Evolutionary conservation across 2,329 filamentous ascomycete genomes (phyloP), one percentile per base, ranked within the genome.

Genomic region (Rhexocercosporidium sp.): DNA sequence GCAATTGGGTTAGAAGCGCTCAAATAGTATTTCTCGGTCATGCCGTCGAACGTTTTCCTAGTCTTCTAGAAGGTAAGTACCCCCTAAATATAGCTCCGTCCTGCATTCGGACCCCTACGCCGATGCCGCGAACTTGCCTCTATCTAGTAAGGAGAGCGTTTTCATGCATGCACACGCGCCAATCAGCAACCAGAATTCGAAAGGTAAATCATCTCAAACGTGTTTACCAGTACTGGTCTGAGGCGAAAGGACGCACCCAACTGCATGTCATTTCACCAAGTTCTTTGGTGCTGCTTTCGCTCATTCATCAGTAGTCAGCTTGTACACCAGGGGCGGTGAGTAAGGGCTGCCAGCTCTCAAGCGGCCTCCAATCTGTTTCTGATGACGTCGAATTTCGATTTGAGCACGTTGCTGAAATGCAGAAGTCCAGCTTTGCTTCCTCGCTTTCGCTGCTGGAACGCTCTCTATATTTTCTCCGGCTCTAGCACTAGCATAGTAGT

Each of bases 31-130:
- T 31, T 22, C 25, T 47, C 41, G 57, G 57, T 60, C 39, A 47
- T 29, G 34, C 49, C 62, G 49, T 29, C 16, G 62, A 64, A 64
- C 22, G 11, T 27, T 41, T 59, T 65, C 34, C 39, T 46, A 65
- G 41, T 41, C 44, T 68, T 68, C 66, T 65, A 59, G 66, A 65
- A 68, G 59, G 59, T 18, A 51, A 41, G 27, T 41, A 37, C 34
- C 62, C 62, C 39, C 66, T 61, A 67, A 62, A 65, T 54, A 67
- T 67, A 60, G 54, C 61, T 53, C 60, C 54, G 54, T 47, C n/a
- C 34, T 41, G 51, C 49, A 44, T 25, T 37, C 31, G 25, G 39
- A 31, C 34, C 44, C 16, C 25, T 37, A 27, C 41, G n/a, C 44
- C 7, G 34, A 44, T 20, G 51, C 53, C 34, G 14, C 20, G 18